Percentiles rank a stretch among this genome's conserved stretches.
Conservation (phyloP, 805 yeast genomes). For the Saccharomycopsis vini region DNA sequence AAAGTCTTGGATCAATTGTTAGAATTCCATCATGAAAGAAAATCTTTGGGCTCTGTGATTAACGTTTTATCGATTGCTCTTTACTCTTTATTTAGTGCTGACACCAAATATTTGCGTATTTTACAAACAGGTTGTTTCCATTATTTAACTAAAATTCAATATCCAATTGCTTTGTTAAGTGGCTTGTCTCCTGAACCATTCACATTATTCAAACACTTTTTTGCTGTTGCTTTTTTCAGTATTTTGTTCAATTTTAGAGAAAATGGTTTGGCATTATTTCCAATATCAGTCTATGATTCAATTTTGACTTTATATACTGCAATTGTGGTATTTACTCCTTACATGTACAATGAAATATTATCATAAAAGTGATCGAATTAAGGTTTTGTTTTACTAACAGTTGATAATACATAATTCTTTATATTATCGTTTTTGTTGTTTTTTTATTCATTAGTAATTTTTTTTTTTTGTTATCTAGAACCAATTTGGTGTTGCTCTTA, state of each 20-base stretch:
- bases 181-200: slow-evolving; percentile 76
- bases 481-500: no score
- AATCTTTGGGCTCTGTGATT: slow-evolving; percentile 70
- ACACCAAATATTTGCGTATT: slow-evolving; percentile 49
- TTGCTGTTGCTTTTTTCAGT: slow-evolving; percentile 81
- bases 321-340: slow-evolving; percentile 69
- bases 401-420: no score
- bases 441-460: no score
- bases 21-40: slow-evolving; percentile 71
- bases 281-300: slow-evolving; percentile 62
- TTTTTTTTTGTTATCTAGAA: no score
- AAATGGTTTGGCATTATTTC: slow-evolving; percentile 59
- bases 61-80: slow-evolving; percentile 88
- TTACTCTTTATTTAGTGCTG: slow-evolving; percentile 86
- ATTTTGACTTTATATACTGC: slow-evolving; percentile 67
- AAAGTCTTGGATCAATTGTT: slow-evolving; percentile 46
- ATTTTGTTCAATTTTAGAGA: slow-evolving; percentile 58
- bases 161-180: slow-evolving; percentile 76
- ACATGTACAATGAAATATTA: slow-evolving; percentile 45
- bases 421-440: no score
- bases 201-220: slow-evolving; percentile 74
- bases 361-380: no score
- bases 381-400: no score
- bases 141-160: slow-evolving; percentile 67
- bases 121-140: slow-evolving; percentile 84